phyloP scores from a whole-genome alignment of 371 early-diverging fungal species.

The Actinomortierella wolfii region DNA sequence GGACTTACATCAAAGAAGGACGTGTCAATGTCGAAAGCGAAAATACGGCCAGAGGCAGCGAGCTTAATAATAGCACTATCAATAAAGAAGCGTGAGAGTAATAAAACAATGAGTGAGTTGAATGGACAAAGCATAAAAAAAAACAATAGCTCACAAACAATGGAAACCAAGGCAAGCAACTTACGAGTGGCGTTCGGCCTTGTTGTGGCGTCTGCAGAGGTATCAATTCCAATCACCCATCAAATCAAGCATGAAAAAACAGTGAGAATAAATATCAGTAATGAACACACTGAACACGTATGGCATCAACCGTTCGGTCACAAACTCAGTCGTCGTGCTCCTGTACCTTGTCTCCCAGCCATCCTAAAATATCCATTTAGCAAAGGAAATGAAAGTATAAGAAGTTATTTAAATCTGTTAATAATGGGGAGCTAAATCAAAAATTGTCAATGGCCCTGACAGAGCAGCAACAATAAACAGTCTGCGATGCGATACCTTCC shows the following conservation, averaged over 20 bases:
- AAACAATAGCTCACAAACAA: background rate
- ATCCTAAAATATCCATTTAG: constrained; percentile 53
- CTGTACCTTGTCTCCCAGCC: constrained; percentile 79
- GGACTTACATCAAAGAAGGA: constrained; percentile 69
- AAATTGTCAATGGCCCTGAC: too few relatives aligned
- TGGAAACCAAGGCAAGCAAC: background rate
- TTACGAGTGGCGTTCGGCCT: constrained; percentile 17
- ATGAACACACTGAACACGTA: too few relatives aligned
- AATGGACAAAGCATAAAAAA: background rate
- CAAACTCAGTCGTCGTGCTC: too few relatives aligned
- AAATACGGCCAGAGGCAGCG: constrained; percentile 75
- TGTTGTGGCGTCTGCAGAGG: constrained; percentile 72
- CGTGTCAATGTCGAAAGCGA: constrained; percentile 87
- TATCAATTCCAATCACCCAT: too few relatives aligned
- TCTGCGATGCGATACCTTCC: constrained; percentile 35
- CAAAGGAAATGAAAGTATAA: background rate
- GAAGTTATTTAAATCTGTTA: too few relatives aligned
- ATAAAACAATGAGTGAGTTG: background rate
- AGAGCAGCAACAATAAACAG: too few relatives aligned
- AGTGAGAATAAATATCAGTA: too few relatives aligned
- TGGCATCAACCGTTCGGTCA: too few relatives aligned
- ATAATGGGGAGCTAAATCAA: too few relatives aligned
- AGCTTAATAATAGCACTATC: constrained; percentile 73
- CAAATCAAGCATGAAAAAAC: too few relatives aligned
- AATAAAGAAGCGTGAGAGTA: background rate